A percentile compares a stretch with the other conserved stretches of the same genome.
Evolutionary conservation across 257 asterid genomes (phyloP).

Genomic region (Gynochthodes officinalis): DNA sequence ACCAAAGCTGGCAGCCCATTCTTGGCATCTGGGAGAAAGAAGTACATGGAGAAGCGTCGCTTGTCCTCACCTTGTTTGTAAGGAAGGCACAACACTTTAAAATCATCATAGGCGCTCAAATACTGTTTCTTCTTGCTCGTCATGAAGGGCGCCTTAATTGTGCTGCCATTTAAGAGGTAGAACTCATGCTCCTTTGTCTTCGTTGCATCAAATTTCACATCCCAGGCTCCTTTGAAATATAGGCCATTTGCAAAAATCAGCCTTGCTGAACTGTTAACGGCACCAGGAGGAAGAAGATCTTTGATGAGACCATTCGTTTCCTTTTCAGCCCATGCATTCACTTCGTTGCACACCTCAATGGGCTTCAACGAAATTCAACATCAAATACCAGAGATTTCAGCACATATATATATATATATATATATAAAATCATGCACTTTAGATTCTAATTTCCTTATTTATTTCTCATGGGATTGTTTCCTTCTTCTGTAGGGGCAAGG

Average conservation of each 20-base stretch:
- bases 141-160: constrained; percentile 34
- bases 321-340: constrained; percentile 37
- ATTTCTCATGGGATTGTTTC: not conserved
- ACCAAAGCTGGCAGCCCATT: constrained; percentile 29
- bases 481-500: not conserved
- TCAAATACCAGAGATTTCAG: too few relatives aligned
- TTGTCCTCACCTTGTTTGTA: constrained; percentile 33
- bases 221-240: constrained; percentile 39
- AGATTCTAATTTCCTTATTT: not conserved
- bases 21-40: constrained; percentile 37
- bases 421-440: not conserved
- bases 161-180: constrained; percentile 31
- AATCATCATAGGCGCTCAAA: constrained; percentile 21
- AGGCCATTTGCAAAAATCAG: constrained; percentile 37
- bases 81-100: constrained; percentile 34
- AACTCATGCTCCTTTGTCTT: constrained; percentile 25
- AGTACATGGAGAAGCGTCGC: constrained; percentile 37
- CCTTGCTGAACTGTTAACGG: constrained; percentile 22
- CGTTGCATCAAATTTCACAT: constrained; percentile 28
- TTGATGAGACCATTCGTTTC: constrained; percentile 36
- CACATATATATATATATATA: not conserved
- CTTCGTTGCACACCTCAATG: constrained; percentile 26
- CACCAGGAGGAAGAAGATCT: constrained; percentile 32
- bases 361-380: constrained; percentile 17
- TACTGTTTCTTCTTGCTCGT: constrained; percentile 27